phyloP scores from a whole-genome alignment of 2,329 filamentous ascomycete species.

The Anisogramma anomala region DNA sequence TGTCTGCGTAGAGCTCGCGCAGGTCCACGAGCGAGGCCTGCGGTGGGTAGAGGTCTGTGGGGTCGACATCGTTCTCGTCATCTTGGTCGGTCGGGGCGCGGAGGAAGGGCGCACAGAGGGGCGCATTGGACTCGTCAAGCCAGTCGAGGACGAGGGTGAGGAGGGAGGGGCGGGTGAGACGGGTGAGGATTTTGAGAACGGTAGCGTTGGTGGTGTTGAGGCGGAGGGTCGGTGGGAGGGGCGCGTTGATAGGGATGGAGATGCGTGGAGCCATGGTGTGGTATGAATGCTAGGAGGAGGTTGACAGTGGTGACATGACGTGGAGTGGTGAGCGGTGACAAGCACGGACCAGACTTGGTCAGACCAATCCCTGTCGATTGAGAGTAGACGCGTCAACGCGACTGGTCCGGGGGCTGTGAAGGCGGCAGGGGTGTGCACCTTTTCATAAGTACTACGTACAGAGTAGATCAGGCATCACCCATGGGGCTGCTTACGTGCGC shows the following conservation, averaged over 20 bases:
- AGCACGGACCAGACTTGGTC: not conserved
- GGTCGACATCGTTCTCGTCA: constrained; percentile 43
- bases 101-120: constrained; percentile 49
- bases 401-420: no score
- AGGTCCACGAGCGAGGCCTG: constrained; percentile 54
- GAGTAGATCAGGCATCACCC: no score
- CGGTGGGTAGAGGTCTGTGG: constrained; percentile 57
- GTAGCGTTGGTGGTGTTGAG: constrained; percentile 53
- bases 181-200: constrained; percentile 54
- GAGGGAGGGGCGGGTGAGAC: constrained; percentile 60
- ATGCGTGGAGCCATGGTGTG: constrained; percentile 37
- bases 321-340: not conserved
- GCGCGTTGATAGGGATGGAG: constrained; percentile 58
- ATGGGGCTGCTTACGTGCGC: no score
- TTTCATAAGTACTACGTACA: not conserved
- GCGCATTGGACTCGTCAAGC: constrained; percentile 56
- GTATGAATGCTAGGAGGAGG: not conserved
- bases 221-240: constrained; percentile 59
- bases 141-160: constrained; percentile 64
- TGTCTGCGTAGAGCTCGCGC: constrained; percentile 49
- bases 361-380: not conserved
- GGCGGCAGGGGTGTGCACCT: no score
- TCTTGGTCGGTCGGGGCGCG: constrained; percentile 30
- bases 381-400: constrained; percentile 6
- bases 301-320: not conserved